Percentiles rank a stretch among this genome's conserved stretches.
phyloP scores from a whole-genome alignment of 352 stramenopile species.

The Blastocystis sp. region DNA sequence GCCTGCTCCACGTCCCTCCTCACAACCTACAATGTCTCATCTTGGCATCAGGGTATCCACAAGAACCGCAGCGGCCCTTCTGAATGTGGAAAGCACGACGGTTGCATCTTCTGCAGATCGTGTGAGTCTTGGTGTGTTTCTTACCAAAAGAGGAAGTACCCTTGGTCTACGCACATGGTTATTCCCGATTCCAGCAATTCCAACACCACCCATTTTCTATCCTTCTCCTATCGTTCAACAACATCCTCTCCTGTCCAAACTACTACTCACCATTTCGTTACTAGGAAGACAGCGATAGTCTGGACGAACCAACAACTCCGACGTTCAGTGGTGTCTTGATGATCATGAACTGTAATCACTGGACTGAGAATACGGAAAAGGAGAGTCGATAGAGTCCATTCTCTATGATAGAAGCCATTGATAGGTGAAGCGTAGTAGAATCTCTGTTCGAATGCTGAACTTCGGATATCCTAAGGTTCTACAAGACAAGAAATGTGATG shows the following conservation, averaged over 20 bases:
- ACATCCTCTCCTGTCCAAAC: too few relatives aligned
- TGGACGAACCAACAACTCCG: neutral
- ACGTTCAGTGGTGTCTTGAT: conserved; percentile 1
- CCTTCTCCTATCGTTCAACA: too few relatives aligned
- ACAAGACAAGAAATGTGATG: too few relatives aligned
- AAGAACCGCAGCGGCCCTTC: conserved; percentile 94
- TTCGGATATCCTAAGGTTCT: too few relatives aligned
- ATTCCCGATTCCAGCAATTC: neutral
- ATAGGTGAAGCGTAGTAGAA: too few relatives aligned
- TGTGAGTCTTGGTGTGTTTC: conserved; percentile 99
- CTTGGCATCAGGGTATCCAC: conserved; percentile 91
- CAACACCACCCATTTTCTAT: too few relatives aligned
- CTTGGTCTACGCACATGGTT: conserved; percentile 80
- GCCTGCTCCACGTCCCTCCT: neutral
- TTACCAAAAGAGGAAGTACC: conserved; percentile 98
- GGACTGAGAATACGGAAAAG: neutral
- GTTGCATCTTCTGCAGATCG: conserved; percentile 92
- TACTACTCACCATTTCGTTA: neutral
- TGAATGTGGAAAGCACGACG: conserved; percentile 98
- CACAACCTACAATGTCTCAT: conserved; percentile 82
- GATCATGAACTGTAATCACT: neutral
- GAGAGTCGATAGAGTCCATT: neutral
- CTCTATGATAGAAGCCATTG: too few relatives aligned
- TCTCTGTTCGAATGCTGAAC: too few relatives aligned
- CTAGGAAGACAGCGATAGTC: conserved; percentile 28